Percentiles rank a stretch among this genome's conserved stretches.
Conservation (phyloP, 331 rosid species). For the Prunus yedoensis region DNA sequence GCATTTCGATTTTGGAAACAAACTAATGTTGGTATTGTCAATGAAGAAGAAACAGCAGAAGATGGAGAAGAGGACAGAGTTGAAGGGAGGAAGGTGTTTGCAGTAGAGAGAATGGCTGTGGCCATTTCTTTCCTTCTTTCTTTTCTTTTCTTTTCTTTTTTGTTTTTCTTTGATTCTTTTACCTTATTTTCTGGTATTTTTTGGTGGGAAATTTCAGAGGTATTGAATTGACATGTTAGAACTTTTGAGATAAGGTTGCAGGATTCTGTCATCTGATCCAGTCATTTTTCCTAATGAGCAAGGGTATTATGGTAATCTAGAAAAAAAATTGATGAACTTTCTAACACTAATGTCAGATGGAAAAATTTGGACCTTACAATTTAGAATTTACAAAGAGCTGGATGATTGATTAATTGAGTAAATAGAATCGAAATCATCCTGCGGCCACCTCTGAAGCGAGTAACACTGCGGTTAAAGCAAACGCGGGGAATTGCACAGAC, state of each 20-base stretch:
- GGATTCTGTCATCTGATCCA: constrained; percentile 62
- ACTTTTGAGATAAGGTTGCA: constrained; percentile 70
- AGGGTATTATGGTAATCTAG: constrained; percentile 31
- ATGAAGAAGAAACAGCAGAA: constrained; percentile 25
- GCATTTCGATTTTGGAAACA: constrained; percentile 31
- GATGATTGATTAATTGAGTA: too few relatives aligned
- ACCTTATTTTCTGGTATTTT: constrained; percentile 29
- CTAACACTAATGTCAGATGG: too few relatives aligned
- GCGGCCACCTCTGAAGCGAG: too few relatives aligned
- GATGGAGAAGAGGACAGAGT: constrained; percentile 34
- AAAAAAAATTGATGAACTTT: not conserved
- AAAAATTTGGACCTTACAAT: too few relatives aligned
- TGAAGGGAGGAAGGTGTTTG: constrained; percentile 42
- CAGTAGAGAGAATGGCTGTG: constrained; percentile 61
- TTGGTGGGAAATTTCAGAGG: constrained; percentile 31
- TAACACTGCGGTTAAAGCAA: not conserved
- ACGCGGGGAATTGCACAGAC: not conserved
- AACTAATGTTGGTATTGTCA: constrained; percentile 24
- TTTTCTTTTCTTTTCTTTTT: too few relatives aligned
- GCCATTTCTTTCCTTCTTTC: constrained; percentile 46
- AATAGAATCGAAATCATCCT: too few relatives aligned
- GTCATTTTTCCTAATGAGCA: constrained; percentile 30
- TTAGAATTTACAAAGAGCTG: too few relatives aligned
- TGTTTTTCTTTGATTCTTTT: not conserved
- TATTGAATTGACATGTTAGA: constrained; percentile 39